Evolutionary conservation across 1,139 yeast genomes (phyloP), one percentile per base, ranked within the genome.

Genomic region (Protomyces gravidus): DNA sequence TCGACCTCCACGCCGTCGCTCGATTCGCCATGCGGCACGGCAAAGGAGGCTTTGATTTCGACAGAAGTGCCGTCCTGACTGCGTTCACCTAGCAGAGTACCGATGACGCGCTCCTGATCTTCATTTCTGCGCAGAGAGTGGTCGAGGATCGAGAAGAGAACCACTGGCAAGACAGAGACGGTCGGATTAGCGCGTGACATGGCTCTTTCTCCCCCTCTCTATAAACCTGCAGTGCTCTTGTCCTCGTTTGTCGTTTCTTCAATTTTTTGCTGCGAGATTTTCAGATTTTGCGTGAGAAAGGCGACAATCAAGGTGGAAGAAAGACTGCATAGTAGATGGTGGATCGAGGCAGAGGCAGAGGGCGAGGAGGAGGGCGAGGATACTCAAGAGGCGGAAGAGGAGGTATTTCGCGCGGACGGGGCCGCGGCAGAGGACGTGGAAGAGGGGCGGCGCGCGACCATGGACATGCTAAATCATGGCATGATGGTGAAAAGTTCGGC

Each of bases 51-150:
- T 69, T 83, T 80, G 67, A 89, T 77, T 68, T 85, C 94, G 53
- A 86, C 78, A 68, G 81, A 86, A 28, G 81, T 74, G n/a, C 95
- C 95, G 71, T 88, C 96, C 65, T 88, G 95, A 19, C 92, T 85
- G 71, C 95, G 80, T 56, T 80, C 76, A 42, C 96, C 96, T 57
- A 89, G 76, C 61, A 89, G 78, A 7, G 95, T 86, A 63, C 96
- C 96, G 67, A 89, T 84, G 65, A 85, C 82, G 72, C 95, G 79
- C 66, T 80, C 79, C 63, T 78, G 79, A 62, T 72, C 75, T 33
- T 71, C 71, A 56, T 72, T 70, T 53, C 72, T 73, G 65, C 82
- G 77, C 61, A 80, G 75, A 23, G 83, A 76, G 61, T 82, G 78
- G 68, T 82, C 84, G 61, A 83, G 72, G 63, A 89, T 81, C 71